phyloP scores from a whole-genome alignment of 2,329 filamentous ascomycete genomes.

The Cyclaneusma minus region DNA sequence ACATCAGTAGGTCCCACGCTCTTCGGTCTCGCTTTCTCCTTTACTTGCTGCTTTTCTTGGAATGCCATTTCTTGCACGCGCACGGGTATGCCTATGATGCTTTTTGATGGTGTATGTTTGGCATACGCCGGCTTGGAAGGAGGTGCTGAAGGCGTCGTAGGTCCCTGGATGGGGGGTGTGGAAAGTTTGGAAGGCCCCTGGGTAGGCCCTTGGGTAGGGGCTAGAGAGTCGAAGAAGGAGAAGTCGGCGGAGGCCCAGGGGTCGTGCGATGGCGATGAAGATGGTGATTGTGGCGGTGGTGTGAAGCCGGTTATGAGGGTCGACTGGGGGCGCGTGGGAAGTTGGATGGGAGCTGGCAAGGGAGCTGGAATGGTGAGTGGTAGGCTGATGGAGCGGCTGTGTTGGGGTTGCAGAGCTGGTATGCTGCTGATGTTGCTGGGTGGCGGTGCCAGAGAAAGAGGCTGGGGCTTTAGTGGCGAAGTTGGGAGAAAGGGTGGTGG shows the following conservation, averaged over 20 bases:
- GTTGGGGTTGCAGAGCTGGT: too few species aligned
- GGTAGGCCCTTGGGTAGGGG: too few species aligned
- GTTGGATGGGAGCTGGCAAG: too few species aligned
- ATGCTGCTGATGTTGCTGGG: too few species aligned
- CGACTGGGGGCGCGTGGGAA: conserved; percentile 2
- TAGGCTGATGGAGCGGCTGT: too few species aligned
- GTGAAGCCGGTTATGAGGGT: conserved; percentile 1
- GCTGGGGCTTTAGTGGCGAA: too few species aligned
- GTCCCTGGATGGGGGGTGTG: too few species aligned
- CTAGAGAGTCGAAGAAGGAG: conserved; percentile 19
- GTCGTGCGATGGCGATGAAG: conserved; percentile 7
- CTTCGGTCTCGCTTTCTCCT: too few species aligned
- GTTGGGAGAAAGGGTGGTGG: too few species aligned
- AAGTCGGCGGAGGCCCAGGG: conserved; percentile 21
- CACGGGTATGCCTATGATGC: neutral
- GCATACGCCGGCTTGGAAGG: conserved; percentile 3
- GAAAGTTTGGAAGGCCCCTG: too few species aligned
- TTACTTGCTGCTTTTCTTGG: too few species aligned
- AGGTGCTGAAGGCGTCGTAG: conserved; percentile 4
- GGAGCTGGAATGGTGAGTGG: too few species aligned
- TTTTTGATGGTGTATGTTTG: neutral
- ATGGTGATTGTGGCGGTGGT: conserved; percentile 2
- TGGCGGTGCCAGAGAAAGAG: conserved; percentile 2
- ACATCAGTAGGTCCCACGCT: conserved; percentile 6
- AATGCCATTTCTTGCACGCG: conserved; percentile 2